Evolutionary conservation across 352 stramenopile species (phyloP).

Genomic region (Peronospora farinosa): DNA sequence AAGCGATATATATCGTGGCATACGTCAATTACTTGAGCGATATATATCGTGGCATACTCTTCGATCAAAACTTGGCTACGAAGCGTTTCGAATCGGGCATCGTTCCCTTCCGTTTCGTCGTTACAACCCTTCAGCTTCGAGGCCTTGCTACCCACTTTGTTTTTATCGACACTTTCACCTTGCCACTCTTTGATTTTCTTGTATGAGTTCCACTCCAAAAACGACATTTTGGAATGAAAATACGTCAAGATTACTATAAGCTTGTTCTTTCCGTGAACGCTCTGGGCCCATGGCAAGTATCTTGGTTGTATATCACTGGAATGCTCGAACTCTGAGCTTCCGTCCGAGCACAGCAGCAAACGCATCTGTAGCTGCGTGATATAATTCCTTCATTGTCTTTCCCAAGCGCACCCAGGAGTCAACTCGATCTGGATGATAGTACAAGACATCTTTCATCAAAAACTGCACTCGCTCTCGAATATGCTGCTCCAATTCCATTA

Average conservation of each 20-base stretch:
- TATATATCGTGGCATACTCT: constrained; percentile 38
- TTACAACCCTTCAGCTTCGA: constrained; percentile 4
- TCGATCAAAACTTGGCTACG: constrained; percentile 32
- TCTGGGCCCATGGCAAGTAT: not conserved
- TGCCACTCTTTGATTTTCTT: constrained; percentile 54
- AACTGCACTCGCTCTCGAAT: constrained; percentile 53
- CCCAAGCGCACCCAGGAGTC: constrained; percentile 64
- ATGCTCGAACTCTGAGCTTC: constrained; percentile 33
- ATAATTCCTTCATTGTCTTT: constrained; percentile 64
- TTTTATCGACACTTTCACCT: constrained; percentile 13
- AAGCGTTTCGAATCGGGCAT: not conserved
- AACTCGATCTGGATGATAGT: constrained; percentile 50
- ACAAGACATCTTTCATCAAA: constrained; percentile 55
- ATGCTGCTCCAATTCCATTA: constrained; percentile 53
- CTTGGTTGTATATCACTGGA: constrained; percentile 30
- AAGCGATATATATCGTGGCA: constrained; percentile 36
- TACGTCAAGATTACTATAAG: not conserved
- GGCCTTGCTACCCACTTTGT: constrained; percentile 10
- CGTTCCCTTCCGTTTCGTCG: constrained; percentile 1
- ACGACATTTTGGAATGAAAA: constrained; percentile 41
- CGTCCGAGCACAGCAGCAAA: constrained; percentile 46
- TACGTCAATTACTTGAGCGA: constrained; percentile 52
- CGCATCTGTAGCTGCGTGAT: constrained; percentile 56
- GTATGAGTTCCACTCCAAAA: constrained; percentile 39
- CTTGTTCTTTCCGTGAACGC: not conserved